Evolutionary conservation across 805 yeast species (phyloP).

Genomic region (Candida jianshihensis): DNA sequence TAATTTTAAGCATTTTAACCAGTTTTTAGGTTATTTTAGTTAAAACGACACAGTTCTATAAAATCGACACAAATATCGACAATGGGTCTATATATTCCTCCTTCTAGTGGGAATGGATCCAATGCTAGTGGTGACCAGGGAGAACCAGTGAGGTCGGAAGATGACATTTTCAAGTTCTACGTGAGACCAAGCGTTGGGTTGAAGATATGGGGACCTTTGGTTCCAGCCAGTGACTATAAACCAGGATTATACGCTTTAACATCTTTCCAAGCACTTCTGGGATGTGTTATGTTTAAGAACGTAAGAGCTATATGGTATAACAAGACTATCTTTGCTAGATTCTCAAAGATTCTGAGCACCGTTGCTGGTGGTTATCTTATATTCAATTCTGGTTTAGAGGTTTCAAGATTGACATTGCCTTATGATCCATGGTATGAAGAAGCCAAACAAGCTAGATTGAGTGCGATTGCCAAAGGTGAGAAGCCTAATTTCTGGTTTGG

Average conservation of each 20-base stretch:
- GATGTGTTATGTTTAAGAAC: conserved; percentile 26
- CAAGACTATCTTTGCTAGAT: conserved; percentile 21
- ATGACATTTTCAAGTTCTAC: conserved; percentile 9
- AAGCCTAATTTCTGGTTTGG: conserved; percentile 61
- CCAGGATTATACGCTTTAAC: conserved; percentile 46
- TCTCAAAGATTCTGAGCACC: conserved; percentile 26
- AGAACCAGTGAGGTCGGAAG: neutral
- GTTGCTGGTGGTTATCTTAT: conserved; percentile 39
- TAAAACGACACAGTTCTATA: no score
- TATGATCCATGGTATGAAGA: conserved; percentile 73
- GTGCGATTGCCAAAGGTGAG: conserved; percentile 37
- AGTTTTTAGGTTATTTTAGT: no score
- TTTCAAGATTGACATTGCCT: conserved; percentile 39
- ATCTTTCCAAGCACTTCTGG: conserved; percentile 46
- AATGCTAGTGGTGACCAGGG: neutral
- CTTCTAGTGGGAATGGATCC: neutral
- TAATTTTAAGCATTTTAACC: no score
- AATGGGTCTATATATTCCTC: conserved; percentile 1
- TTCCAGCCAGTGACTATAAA: conserved; percentile 63
- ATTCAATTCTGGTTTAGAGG: conserved; percentile 51
- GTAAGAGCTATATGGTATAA: conserved; percentile 20
- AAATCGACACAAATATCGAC: no score
- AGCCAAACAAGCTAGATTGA: conserved; percentile 45
- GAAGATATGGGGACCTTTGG: conserved; percentile 61
- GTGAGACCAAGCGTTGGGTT: conserved; percentile 55